Evolutionary conservation across 2,329 filamentous ascomycete species (phyloP).

Genomic region (Colletotrichum sojae): DNA sequence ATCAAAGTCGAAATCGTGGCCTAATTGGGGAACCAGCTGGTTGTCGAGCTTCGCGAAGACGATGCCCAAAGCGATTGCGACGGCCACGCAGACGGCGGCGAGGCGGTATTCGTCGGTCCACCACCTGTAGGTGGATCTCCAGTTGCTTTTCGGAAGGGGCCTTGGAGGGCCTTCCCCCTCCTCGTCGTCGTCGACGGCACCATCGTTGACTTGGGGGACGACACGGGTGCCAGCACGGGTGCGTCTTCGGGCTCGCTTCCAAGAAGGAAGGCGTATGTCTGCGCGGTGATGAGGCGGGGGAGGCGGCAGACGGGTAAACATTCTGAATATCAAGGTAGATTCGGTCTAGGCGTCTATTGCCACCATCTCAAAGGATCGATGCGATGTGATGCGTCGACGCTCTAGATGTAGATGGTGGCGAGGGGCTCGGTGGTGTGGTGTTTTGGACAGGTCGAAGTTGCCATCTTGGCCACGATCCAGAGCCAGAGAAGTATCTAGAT

Average conservation of each 20-base stretch:
- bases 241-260: neutral
- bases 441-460: neutral
- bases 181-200: conserved; percentile 28
- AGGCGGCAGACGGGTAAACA: neutral
- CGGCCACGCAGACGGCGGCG: conserved; percentile 48
- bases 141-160: conserved; percentile 27
- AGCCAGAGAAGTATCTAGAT: too few relatives aligned
- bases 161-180: conserved; percentile 22
- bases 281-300: neutral
- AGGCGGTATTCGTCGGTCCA: conserved; percentile 55
- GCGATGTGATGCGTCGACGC: neutral
- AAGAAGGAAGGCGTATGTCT: neutral
- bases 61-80: conserved; percentile 46
- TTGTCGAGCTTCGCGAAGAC: conserved; percentile 51
- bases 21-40: conserved; percentile 48
- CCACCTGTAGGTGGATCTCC: conserved; percentile 49
- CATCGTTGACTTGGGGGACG: conserved; percentile 14
- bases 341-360: neutral
- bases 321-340: neutral
- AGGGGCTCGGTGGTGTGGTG: neutral
- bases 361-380: neutral
- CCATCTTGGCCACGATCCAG: too few relatives aligned
- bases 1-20: conserved; percentile 49
- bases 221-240: too few relatives aligned
- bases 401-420: neutral